Evolutionary conservation across 495 filamentous ascomycete genomes (phyloP).

Genomic region (Xanthoparmelia taractica): DNA sequence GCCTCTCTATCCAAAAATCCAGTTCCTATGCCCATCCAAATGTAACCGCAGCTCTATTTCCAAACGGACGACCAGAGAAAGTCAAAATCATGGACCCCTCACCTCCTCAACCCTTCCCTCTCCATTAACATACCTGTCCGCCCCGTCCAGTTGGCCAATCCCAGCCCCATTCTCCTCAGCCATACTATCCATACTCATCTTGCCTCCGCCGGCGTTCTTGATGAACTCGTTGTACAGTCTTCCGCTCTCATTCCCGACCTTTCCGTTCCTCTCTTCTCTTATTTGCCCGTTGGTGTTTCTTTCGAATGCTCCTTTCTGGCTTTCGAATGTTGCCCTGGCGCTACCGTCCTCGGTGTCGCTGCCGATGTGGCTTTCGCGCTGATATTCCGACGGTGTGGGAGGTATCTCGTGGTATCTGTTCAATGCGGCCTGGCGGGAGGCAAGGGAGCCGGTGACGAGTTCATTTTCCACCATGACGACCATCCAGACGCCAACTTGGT

Average conservation of each 20-base stretch:
- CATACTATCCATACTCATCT: neutral
- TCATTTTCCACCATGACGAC: constrained; percentile 52
- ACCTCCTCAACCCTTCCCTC: constrained; percentile 21
- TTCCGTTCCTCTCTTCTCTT: constrained; percentile 2
- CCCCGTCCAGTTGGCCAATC: neutral
- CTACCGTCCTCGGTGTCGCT: constrained; percentile 2
- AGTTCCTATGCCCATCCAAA: neutral
- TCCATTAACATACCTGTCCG: constrained; percentile 6
- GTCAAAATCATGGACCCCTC: constrained; percentile 6
- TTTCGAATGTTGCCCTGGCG: neutral
- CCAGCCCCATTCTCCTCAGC: constrained; percentile 1
- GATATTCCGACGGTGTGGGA: constrained; percentile 19
- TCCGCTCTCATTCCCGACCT: constrained; percentile 5
- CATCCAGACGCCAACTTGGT: constrained; percentile 58
- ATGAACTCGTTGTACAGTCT: constrained; percentile 24
- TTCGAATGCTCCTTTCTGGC: neutral
- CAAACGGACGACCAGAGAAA: neutral
- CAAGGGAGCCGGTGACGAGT: constrained; percentile 19
- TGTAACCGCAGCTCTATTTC: neutral
- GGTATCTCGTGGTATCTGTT: constrained; percentile 11
- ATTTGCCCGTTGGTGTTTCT: neutral
- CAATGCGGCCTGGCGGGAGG: constrained; percentile 12
- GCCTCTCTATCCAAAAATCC: neutral
- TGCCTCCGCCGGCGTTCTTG: neutral
- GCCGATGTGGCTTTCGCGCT: constrained; percentile 6